Base-by-base conservation (phyloP, 2,329 filamentous ascomycete genomes). In the Metarhizium robertsii region DNA sequence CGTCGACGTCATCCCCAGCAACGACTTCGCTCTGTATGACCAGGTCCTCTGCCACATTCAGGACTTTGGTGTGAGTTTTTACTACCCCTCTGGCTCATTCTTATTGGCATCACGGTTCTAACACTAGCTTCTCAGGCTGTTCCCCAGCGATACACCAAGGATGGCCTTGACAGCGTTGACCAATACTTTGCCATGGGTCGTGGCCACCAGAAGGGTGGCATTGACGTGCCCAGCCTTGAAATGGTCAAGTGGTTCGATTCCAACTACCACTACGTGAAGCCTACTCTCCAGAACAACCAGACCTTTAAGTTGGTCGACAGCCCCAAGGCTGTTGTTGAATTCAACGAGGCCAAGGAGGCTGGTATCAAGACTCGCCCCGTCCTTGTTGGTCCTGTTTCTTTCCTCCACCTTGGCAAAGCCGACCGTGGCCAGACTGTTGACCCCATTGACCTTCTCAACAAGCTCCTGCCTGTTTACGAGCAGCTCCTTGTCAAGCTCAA, bases 241-340 rank as follows among this genome's bases (percentile, higher is more conserved):
- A 99, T 99, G 94, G 94, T 99, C 69, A 99, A 99, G 84, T 99
- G 94, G 94, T 99, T 99, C 73, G 94, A 99, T 83, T 96, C 91
- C 64, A 99, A 99, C 88, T 99, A 99, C 87, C 94, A 97, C 84
- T 99, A 99, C 76, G 94, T 97, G 79, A 97, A 97, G 86, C 94
- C 94, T 62, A 96, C 94, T 61, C 85, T 99, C 64, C 91, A 96
- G 78, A 87, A 96, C 79, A 88, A 89, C 83, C 94, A 99, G 84
- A 86, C 83, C 70, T 99, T 99, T 86, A 92, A 87, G 78, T 90
- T 99, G 61, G 76, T 81, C 60, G 77, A 83, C 65, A 87, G 86
- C 75, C 91, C 94, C 74, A 99, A 99, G 87, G 91, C 94, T 66
- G 89, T 99, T 63, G 79, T 74, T 66, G 90, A 99, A 76, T 99